phyloP scores from a whole-genome alignment of 176 grass and related monocot species.

The Zea luxurians region DNA sequence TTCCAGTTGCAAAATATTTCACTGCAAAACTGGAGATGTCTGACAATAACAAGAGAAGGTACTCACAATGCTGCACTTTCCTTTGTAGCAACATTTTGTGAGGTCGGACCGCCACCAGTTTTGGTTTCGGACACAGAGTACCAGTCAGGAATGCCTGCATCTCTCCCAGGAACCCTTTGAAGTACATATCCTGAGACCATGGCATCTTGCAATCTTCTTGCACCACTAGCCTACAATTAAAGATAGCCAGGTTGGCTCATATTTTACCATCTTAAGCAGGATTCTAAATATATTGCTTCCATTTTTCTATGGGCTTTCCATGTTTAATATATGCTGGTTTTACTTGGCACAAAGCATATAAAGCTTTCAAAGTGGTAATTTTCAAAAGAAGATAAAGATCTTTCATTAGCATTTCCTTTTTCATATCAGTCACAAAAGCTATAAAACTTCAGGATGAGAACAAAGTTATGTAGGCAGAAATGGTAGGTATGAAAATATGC shows the following conservation, averaged over 20 bases:
- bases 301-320: not conserved
- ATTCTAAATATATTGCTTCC: conserved; percentile 11
- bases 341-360: not conserved
- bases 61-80: conserved; percentile 62
- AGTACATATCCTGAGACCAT: conserved; percentile 93
- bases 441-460: conserved; percentile 1
- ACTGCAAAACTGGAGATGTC: not conserved
- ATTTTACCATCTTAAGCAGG: conserved; percentile 11
- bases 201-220: conserved; percentile 79
- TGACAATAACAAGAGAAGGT: conserved; percentile 3
- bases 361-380: conserved; percentile 6
- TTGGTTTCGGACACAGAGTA: conserved; percentile 92
- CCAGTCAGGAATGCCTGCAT: conserved; percentile 86
- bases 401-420: conserved; percentile 3
- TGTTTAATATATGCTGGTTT: conserved; percentile 18
- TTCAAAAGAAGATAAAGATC: not conserved
- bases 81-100: conserved; percentile 29
- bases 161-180: conserved; percentile 77
- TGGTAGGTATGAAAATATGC: not conserved
- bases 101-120: conserved; percentile 56
- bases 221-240: conserved; percentile 58
- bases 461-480: not conserved
- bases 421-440: not conserved
- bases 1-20: conserved; percentile 26
- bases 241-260: conserved; percentile 22